Evolutionary conservation across 2,329 filamentous ascomycete genomes (phyloP), one percentile per base, ranked within the genome.

Genomic region (Zymoseptoria passerinii): DNA sequence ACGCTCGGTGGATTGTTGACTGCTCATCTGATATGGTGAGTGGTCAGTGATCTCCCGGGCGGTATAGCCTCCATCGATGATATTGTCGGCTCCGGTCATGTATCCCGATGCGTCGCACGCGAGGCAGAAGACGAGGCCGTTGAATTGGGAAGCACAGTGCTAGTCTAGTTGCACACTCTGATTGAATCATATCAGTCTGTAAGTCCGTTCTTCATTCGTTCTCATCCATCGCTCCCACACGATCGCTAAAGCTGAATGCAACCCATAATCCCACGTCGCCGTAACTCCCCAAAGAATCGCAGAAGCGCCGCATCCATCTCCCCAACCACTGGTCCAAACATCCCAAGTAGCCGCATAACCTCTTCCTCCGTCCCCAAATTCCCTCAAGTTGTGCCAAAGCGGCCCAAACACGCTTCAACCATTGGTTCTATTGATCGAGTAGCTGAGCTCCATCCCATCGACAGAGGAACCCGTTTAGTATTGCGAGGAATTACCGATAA

Each of bases 21-120:
- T 6, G n/a, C 35, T 44, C 35, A n/a, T 44, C 35, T 44, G 35
- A 53, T 9, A 40, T 48, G 48, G 49, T 27, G 23, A 55, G 19
- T 28, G 54, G 51, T 58, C 35, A 57, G 23, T 16, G 18, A 48
- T 61, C 59, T 70, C 73, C 72, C 72, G 84, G 67, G 83, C 80
- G 50, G 83, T 84, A 77, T 87, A 87, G 53, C 85, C 85, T 67
- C 85, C 86, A 68, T 89, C 86, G 62, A 88, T 87, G 70, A 85
- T 76, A 73, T 86, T 80, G 77, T 90, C 88, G 71, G 82, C 80
- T 55, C 89, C 88, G 44, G 88, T 92, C 86, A 91, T 89, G 78
- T 88, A 92, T 66, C 78, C 77, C 48, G 83, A 87, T 8, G 87
- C 81, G 69, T 90, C 87, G 6, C 84, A 87, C 20, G 86, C 86